A percentile compares a stretch with the other conserved stretches of the same genome.
Evolutionary conservation across 1,139 yeast genomes (phyloP).

Genomic region (Komagataea norvegica): DNA sequence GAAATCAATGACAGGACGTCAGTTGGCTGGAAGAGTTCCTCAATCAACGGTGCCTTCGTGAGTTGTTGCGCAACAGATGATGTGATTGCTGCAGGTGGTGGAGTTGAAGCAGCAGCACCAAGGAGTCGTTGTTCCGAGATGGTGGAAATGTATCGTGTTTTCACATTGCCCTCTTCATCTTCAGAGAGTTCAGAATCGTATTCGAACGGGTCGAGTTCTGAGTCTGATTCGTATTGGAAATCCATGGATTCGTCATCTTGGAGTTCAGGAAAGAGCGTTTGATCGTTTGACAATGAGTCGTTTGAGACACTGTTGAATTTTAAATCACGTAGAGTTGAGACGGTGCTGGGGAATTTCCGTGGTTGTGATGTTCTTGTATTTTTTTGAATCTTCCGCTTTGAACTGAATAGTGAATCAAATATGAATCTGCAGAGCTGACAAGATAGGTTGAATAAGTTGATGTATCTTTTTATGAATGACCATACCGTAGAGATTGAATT

Average conservation of each 20-base stretch:
- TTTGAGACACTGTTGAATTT: background rate
- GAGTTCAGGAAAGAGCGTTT: background rate
- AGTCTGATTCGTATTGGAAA: conserved; percentile 19
- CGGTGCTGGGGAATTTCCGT: background rate
- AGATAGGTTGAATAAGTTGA: conserved; percentile 13
- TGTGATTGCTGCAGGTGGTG: background rate
- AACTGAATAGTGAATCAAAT: conserved; percentile 1
- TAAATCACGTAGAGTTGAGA: too few species aligned
- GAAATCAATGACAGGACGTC: conserved; percentile 16
- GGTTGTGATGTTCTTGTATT: background rate
- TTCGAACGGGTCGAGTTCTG: conserved; percentile 26
- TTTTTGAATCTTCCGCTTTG: background rate
- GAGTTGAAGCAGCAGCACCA: background rate
- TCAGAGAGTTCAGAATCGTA: conserved; percentile 27
- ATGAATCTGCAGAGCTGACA: conserved; percentile 15
- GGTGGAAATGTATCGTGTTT: background rate
- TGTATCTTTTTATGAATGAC: conserved; percentile 14
- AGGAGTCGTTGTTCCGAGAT: conserved; percentile 1
- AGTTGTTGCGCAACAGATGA: conserved; percentile 4
- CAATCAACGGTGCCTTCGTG: conserved; percentile 11
- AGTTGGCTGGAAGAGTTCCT: conserved; percentile 24
- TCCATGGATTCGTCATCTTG: conserved; percentile 21
- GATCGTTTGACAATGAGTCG: too few species aligned
- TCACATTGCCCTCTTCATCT: conserved; percentile 13
- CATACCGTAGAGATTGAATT: conserved; percentile 10